Conservation (phyloP, 257 asterid genomes). For the Verbena officinalis region DNA sequence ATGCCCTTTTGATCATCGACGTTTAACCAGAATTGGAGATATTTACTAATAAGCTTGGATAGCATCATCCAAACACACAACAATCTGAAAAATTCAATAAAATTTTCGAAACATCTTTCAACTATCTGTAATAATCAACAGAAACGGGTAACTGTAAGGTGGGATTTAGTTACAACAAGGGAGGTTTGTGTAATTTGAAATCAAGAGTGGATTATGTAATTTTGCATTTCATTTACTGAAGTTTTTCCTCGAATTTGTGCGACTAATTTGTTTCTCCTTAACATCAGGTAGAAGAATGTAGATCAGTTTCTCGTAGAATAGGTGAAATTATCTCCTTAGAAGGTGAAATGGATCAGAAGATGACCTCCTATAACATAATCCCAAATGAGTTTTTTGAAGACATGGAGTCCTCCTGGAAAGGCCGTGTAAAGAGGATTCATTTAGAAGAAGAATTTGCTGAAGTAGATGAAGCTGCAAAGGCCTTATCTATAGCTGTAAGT, state of each 20-base stretch:
- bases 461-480: constrained; percentile 79
- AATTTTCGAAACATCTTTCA: no score
- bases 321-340: constrained; percentile 79
- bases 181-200: no score
- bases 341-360: constrained; percentile 79
- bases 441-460: constrained; percentile 75
- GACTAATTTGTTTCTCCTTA: constrained; percentile 16
- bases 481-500: constrained; percentile 80
- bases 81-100: no score
- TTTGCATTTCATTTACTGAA: constrained; percentile 13
- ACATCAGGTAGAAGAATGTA: constrained; percentile 77
- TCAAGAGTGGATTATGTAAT: no score
- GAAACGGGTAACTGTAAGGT: no score
- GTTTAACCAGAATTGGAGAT: no score
- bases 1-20: no score
- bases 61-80: no score
- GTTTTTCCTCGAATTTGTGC: constrained; percentile 3
- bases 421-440: constrained; percentile 94
- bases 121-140: no score
- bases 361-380: constrained; percentile 46
- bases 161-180: no score
- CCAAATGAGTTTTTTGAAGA: constrained; percentile 86
- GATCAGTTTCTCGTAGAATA: constrained; percentile 64
- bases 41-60: no score
- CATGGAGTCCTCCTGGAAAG: constrained; percentile 95